Evolutionary conservation across 1,284 basidiomycete genomes (phyloP).

Genomic region (Athelia sp.): DNA sequence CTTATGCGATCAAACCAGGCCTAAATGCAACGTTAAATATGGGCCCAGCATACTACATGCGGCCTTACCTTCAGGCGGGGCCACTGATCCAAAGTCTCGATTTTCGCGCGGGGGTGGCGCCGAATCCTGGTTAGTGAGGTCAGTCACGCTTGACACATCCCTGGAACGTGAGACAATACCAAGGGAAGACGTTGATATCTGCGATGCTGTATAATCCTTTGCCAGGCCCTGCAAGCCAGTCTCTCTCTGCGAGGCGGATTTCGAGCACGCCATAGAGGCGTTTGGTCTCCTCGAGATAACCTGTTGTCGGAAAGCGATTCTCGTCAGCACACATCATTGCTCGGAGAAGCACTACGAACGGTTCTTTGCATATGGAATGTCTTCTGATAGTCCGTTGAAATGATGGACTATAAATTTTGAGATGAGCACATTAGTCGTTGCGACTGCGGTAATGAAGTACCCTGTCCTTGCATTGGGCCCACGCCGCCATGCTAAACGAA

Average conservation of each 20-base stretch:
- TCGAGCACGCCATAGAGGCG: slow-evolving; percentile 77
- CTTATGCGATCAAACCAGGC: slow-evolving; percentile 40
- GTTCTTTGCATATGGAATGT: slow-evolving; percentile 57
- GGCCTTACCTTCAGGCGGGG: slow-evolving; percentile 45
- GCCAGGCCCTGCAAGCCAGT: slow-evolving; percentile 68
- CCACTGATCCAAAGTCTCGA: slow-evolving; percentile 51
- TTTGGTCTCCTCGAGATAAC: slow-evolving; percentile 74
- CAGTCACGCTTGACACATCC: too few relatives aligned
- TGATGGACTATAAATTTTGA: too few relatives aligned
- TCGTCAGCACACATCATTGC: neutral
- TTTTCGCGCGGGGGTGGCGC: slow-evolving; percentile 38
- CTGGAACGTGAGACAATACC: too few relatives aligned
- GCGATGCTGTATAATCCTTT: slow-evolving; percentile 64
- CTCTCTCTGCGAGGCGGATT: slow-evolving; percentile 54
- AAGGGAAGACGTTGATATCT: slow-evolving; percentile 55
- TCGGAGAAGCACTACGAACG: slow-evolving; percentile 27
- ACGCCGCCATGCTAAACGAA: slow-evolving; percentile 59
- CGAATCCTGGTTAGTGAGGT: slow-evolving; percentile 43
- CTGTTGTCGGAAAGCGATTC: too few relatives aligned
- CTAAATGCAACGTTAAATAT: neutral
- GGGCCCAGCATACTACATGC: slow-evolving; percentile 6
- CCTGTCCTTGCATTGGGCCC: slow-evolving; percentile 74
- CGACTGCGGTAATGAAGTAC: too few relatives aligned
- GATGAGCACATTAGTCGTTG: too few relatives aligned
- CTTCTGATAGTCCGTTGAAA: slow-evolving; percentile 53